Percentiles rank a stretch among this genome's conserved stretches.
phyloP scores from a whole-genome alignment of 805 yeast genomes.

The Trichomonascus vanleenenianus region DNA sequence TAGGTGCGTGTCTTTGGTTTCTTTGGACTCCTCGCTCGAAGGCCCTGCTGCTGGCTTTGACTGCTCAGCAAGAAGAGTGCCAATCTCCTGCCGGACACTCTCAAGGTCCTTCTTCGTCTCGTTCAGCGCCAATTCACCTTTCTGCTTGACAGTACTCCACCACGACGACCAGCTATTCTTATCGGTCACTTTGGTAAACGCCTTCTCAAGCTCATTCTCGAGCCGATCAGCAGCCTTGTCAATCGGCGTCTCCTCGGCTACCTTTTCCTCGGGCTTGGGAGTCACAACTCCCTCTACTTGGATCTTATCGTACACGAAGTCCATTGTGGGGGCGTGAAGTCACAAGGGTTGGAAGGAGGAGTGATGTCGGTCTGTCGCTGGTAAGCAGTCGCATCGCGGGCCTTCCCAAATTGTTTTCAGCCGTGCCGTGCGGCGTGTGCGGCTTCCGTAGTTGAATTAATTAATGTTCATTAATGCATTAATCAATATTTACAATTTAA shows the following conservation, averaged over 20 bases:
- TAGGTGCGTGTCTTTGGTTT: not conserved
- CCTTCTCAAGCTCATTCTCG: slow-evolving; percentile 20
- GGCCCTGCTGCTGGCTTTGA: slow-evolving; percentile 11
- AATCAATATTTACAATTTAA: no score
- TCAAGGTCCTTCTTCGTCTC: slow-evolving; percentile 24
- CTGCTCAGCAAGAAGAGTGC: slow-evolving; percentile 10
- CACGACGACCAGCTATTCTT: slow-evolving; percentile 19
- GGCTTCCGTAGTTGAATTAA: no score
- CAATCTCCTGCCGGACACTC: slow-evolving; percentile 12
- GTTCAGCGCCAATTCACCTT: slow-evolving; percentile 21
- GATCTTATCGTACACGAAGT: slow-evolving; percentile 17
- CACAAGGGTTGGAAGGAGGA: not conserved
- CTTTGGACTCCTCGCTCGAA: not conserved
- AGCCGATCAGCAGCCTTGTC: slow-evolving; percentile 23
- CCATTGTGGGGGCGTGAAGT: slow-evolving; percentile 7
- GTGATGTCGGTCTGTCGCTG: not conserved
- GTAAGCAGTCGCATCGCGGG: not conserved
- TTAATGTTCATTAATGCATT: no score
- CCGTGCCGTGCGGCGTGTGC: no score
- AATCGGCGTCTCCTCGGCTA: slow-evolving; percentile 9
- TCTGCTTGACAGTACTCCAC: slow-evolving; percentile 25
- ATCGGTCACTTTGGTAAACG: slow-evolving; percentile 10
- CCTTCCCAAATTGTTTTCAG: not conserved
- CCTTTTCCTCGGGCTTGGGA: slow-evolving; percentile 4
- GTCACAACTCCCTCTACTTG: slow-evolving; percentile 7